phyloP scores from a whole-genome alignment of 2,329 filamentous ascomycete genomes.

The Aureobasidium sp. region DNA sequence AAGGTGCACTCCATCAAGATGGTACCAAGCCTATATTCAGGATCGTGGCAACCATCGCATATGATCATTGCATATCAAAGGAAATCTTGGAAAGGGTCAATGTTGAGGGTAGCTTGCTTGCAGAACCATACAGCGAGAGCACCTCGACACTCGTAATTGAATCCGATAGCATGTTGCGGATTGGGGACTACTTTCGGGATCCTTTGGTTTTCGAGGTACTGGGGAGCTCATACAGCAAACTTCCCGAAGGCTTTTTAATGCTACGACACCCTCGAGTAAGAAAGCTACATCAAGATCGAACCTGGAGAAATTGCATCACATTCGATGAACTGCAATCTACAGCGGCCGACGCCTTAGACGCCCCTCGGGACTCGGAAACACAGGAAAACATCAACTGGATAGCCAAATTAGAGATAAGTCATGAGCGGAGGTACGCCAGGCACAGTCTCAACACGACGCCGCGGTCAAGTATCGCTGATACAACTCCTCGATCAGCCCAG shows the following conservation, averaged over 20 bases:
- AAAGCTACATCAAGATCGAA: conserved; percentile 72
- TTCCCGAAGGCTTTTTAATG: conserved; percentile 62
- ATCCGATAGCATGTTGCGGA: conserved; percentile 20
- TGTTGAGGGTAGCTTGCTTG: conserved; percentile 32
- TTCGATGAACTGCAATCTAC: conserved; percentile 64
- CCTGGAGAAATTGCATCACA: conserved; percentile 59
- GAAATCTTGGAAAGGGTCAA: conserved; percentile 39
- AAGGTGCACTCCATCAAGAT: conserved; percentile 48
- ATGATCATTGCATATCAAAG: conserved; percentile 40
- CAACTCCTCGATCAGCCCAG: conserved; percentile 4
- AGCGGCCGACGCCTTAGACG: conserved; percentile 51
- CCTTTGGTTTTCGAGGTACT: conserved; percentile 75
- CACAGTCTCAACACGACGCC: conserved; percentile 21
- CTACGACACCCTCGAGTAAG: conserved; percentile 69
- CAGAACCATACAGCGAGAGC: conserved; percentile 25
- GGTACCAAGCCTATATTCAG: conserved; percentile 54
- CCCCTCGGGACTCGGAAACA: conserved; percentile 47
- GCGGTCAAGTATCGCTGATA: conserved; percentile 10
- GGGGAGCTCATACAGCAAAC: conserved; percentile 72
- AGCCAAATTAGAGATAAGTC: conserved; percentile 46
- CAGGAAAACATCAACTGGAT: conserved; percentile 59
- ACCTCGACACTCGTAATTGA: conserved; percentile 22
- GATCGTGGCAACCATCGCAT: conserved; percentile 52
- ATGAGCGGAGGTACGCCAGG: conserved; percentile 26
- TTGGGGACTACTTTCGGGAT: conserved; percentile 54